These are phyloP conservation scores for Suillus bovinus DNA, from an alignment of 768 basidiomycete genomes.

Conservation along the genomic window DNA sequence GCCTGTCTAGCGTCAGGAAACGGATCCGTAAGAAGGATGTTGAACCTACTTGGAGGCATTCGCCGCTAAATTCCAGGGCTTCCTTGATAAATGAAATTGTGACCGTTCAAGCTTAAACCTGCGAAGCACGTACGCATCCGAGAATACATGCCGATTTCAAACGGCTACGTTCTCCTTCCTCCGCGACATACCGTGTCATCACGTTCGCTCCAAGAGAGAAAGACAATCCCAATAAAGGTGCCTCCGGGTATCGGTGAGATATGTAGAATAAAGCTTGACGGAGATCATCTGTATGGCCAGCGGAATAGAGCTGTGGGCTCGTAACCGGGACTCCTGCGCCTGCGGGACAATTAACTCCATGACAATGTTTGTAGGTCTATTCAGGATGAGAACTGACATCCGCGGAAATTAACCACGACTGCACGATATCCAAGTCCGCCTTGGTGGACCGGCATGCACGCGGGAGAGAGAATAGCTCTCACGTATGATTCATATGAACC, in stretches of 20 bases:
- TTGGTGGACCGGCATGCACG: constrained; percentile 64
- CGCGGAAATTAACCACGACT: constrained; percentile 90
- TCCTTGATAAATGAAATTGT: constrained; percentile 12
- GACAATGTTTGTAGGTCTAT: constrained; percentile 10
- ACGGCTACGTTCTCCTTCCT: constrained; percentile 69
- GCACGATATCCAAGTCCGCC: constrained; percentile 93
- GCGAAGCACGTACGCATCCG: constrained; percentile 61
- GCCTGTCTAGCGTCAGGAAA: constrained; percentile 37
- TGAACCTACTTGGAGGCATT: constrained; percentile 36
- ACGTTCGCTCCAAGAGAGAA: constrained; percentile 96
- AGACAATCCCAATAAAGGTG: constrained; percentile 83
- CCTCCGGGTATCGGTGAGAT: constrained; percentile 66
- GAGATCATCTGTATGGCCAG: constrained; percentile 88
- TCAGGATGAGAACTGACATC: constrained; percentile 56
- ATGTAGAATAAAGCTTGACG: constrained; percentile 81
- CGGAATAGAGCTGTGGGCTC: constrained; percentile 81
- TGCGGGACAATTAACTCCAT: constrained; percentile 33
- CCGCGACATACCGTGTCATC: constrained; percentile 84
- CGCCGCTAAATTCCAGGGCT: constrained; percentile 52
- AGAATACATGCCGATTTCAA: constrained; percentile 67
- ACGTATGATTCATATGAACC: constrained; percentile 92
- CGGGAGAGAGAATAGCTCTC: constrained; percentile 74
- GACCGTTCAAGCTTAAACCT: constrained; percentile 13
- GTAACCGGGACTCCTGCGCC: constrained; percentile 87
- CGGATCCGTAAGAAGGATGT: constrained; percentile 13